Base-by-base conservation (phyloP, 148 eudicot genomes). In the Arbutus unedo region DNA sequence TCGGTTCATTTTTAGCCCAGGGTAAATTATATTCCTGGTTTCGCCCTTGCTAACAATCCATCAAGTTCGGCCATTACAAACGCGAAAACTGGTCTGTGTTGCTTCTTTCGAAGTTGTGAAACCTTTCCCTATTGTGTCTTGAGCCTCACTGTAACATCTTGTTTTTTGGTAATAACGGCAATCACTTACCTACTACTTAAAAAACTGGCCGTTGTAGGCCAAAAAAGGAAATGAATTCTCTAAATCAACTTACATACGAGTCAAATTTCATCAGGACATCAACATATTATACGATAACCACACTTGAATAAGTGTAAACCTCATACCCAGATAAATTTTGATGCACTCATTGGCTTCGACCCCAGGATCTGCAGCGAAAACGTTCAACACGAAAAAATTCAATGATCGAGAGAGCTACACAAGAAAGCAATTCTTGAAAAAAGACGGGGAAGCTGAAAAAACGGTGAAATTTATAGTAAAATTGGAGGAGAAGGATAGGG, bases 301-400 rank as follows among this genome's bases (percentile, higher is more conserved):
- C 57, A 54, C 13, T 53, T 2, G 1, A 60, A 51, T n/a, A 67
- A 77, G 23, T 41, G 48, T 6, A 50, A 79, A 84, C 60, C 4
- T 25, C 84, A 57, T 83, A 96, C 99, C 98, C 8, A 96, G 81
- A 78, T 90, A 94, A 51, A 96, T 93, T 79, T 88, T 88, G 87
- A 96, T 86, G 91, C 99, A 96, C 14, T 96, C 93, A 56, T 87
- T 93, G 4, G 94, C 90, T 89, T 91, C 94, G 54, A 93, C 83
- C 47, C 99, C 99, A 43, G 88, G 78, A 88, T 93, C 99, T 94
- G 88, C 83, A 77, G 15, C 47, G 76, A 78, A 82, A 66, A 23
- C 25, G 19, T 68, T 71, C 38, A 68, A 80, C 8, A 25, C 54
- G 53, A 78, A 11, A 6, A 80, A 77, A 60, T 0, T 7, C 31